These are phyloP conservation scores for Erythrobasidium hasegawianum DNA, from an alignment of 1,284 basidiomycete genomes.

Conservation along the genomic window DNA sequence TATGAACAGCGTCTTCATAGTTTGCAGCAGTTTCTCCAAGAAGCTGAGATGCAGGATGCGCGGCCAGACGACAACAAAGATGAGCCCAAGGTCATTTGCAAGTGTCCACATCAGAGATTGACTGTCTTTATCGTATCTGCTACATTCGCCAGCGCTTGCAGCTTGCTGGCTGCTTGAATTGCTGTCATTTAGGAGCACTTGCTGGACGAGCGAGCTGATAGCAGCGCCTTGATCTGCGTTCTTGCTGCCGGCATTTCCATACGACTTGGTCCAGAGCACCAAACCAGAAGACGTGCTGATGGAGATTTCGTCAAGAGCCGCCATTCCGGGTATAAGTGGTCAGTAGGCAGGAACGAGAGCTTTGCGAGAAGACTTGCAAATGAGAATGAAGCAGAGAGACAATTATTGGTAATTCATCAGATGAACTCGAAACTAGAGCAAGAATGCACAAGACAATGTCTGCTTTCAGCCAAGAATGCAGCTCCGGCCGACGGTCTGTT, in stretches of 20 bases:
- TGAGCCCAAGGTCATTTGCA: slow-evolving; percentile 85
- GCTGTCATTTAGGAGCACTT: slow-evolving; percentile 68
- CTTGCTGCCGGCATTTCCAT: slow-evolving; percentile 14
- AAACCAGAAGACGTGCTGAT: slow-evolving; percentile 64
- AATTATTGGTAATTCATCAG: too few species aligned
- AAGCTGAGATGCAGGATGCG: slow-evolving; percentile 93
- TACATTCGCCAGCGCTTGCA: background rate
- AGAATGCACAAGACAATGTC: too few species aligned
- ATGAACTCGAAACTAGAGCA: too few species aligned
- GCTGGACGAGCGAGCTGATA: slow-evolving; percentile 48
- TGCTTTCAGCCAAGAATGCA: too few species aligned
- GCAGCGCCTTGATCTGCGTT: slow-evolving; percentile 3
- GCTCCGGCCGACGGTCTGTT: too few species aligned
- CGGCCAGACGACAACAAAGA: slow-evolving; percentile 95
- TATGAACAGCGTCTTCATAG: slow-evolving; percentile 77
- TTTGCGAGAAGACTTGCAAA: too few species aligned
- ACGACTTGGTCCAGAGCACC: slow-evolving; percentile 70
- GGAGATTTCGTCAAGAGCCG: slow-evolving; percentile 20
- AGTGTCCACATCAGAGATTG: slow-evolving; percentile 77
- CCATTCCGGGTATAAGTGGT: too few species aligned
- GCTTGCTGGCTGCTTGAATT: slow-evolving; percentile 60
- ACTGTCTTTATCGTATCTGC: slow-evolving; percentile 50
- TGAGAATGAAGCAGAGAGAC: too few species aligned
- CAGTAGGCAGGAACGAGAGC: too few species aligned
- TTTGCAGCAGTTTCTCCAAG: slow-evolving; percentile 76